Evolutionary conservation across 2,329 filamentous ascomycete species (phyloP).

Genomic region (Ophiostoma quercus): DNA sequence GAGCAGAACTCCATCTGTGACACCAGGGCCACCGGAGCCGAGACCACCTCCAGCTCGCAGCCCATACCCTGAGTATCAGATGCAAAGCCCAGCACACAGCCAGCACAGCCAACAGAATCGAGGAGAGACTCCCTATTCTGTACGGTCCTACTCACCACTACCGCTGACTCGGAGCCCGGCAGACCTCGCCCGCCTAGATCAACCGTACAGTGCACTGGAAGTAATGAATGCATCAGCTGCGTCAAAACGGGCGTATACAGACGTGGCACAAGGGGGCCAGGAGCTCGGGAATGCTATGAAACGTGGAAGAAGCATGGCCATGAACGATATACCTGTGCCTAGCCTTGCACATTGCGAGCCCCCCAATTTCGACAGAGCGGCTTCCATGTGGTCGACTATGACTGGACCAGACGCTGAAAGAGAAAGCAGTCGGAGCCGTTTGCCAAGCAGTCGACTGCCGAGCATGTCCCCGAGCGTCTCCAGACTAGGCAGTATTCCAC

Average conservation of each 20-base stretch:
- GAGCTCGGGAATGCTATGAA: neutral
- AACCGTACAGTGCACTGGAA: neutral
- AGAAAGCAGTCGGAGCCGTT: neutral
- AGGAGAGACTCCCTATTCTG: neutral
- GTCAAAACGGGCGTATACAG: neutral
- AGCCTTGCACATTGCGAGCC: neutral
- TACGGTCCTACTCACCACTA: neutral
- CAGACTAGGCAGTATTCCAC: neutral
- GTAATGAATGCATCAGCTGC: neutral
- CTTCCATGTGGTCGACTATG: neutral
- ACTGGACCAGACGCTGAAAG: neutral
- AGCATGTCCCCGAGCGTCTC: neutral
- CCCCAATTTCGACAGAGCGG: neutral
- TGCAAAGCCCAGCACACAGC: neutral
- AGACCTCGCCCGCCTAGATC: neutral
- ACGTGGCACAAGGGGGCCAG: neutral
- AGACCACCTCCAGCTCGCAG: neutral
- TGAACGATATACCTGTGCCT: neutral
- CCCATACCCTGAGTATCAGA: neutral
- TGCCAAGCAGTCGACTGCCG: neutral
- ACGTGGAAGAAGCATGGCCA: neutral
- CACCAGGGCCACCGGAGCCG: neutral
- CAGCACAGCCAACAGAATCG: neutral
- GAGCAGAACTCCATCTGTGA: constrained; percentile 9
- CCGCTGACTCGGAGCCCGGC: neutral